Percentiles rank a stretch among this genome's conserved stretches.
Conservation (phyloP, 2,329 filamentous ascomycete genomes). For the Pseudogymnoascus sp. region DNA sequence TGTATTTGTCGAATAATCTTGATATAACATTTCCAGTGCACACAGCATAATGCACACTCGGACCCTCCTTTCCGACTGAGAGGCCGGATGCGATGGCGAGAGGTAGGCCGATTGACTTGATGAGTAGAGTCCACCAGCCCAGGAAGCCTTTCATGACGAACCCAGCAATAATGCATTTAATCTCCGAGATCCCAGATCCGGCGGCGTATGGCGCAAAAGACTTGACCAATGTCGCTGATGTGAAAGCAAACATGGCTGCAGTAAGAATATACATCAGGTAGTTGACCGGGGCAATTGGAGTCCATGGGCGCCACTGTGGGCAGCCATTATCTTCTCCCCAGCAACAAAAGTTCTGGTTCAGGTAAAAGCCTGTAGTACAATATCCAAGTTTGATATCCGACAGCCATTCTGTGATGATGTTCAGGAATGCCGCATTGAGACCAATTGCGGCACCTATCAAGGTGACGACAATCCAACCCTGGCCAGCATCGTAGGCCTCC, state of each 20-base stretch:
- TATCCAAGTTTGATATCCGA: constrained; percentile 94
- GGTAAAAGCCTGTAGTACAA: constrained; percentile 89
- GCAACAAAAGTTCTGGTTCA: constrained; percentile 96
- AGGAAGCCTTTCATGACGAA: constrained; percentile 99
- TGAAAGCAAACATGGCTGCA: constrained; percentile 74
- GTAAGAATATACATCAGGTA: constrained; percentile 85
- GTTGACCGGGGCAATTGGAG: constrained; percentile 66
- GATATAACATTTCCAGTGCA: constrained; percentile 97
- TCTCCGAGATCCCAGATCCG: constrained; percentile 94
- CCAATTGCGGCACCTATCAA: constrained; percentile 88
- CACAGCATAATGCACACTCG: constrained; percentile 97
- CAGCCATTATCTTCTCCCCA: constrained; percentile 93
- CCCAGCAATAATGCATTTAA: constrained; percentile 97
- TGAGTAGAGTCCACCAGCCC: constrained; percentile 80
- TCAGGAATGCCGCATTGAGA: constrained; percentile 83
- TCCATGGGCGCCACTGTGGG: constrained; percentile 84
- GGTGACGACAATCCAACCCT: constrained; percentile 96
- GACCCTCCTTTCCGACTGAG: constrained; percentile 93
- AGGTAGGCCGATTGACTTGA: constrained; percentile 87
- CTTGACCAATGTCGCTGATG: constrained; percentile 77
- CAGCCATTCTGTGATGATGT: constrained; percentile 95
- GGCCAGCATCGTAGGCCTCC: constrained; percentile 89
- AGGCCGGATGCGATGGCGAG: constrained; percentile 89
- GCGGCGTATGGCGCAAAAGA: constrained; percentile 92
- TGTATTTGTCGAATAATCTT: constrained; percentile 85